phyloP scores from a whole-genome alignment of 78 protist species.

The Emiliania huxleyi region DNA sequence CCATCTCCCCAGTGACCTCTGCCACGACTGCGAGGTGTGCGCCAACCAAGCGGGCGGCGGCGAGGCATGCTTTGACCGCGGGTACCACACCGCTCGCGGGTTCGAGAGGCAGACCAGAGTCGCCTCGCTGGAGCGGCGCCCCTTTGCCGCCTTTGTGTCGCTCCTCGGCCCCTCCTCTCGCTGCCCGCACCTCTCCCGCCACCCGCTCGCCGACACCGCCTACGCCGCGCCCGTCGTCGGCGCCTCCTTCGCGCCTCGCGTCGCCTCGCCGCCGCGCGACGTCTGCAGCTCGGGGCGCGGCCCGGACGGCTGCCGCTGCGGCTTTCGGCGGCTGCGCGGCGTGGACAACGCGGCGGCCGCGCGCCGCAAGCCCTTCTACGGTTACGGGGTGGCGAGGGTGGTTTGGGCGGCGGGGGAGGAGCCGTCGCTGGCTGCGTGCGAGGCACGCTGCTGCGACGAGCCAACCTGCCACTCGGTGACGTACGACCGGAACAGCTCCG shows the following conservation, averaged over 20 bases:
- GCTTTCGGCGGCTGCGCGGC: background rate
- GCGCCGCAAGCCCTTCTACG: background rate
- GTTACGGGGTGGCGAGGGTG: background rate
- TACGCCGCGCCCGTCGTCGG: background rate
- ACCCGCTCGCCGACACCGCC: background rate
- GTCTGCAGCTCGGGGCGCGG: background rate
- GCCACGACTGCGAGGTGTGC: background rate
- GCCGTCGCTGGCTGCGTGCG: background rate
- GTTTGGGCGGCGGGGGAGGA: background rate
- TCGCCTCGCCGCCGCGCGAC: background rate
- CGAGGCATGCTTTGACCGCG: background rate
- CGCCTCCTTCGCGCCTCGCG: background rate
- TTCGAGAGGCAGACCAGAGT: background rate
- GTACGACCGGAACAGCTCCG: background rate
- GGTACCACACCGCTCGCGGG: background rate
- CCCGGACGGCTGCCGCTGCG: background rate
- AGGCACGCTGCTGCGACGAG: background rate
- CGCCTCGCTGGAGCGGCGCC: background rate
- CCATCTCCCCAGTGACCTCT: no score
- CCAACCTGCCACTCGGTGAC: background rate
- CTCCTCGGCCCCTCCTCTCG: background rate
- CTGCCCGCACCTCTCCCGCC: background rate
- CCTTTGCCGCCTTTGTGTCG: background rate
- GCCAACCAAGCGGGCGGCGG: background rate
- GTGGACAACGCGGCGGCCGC: background rate